A percentile compares a stretch with the other conserved stretches of the same genome.
These are phyloP conservation scores for Fibroporia radiculosa DNA, from an alignment of 768 basidiomycete genomes.

Conservation along the genomic window DNA sequence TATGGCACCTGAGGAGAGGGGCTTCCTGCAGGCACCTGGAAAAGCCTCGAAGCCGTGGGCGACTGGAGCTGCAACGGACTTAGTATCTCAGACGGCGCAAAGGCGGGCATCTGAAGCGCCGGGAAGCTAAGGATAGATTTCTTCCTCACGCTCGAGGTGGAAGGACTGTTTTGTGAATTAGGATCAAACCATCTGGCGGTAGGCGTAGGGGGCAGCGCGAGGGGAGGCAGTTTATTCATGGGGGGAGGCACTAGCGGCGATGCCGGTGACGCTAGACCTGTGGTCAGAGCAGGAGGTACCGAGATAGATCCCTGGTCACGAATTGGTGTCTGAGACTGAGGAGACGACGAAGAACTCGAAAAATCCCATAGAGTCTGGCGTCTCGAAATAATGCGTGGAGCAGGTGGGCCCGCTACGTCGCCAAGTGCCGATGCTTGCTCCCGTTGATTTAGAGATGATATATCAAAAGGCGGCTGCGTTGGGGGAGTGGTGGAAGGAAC, in stretches of 20 bases:
- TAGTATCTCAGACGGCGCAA: slow-evolving; percentile 15
- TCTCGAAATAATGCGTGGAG: slow-evolving; percentile 14
- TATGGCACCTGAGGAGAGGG: slow-evolving; percentile 4
- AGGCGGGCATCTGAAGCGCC: slow-evolving; percentile 11
- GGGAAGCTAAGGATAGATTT: slow-evolving; percentile 20
- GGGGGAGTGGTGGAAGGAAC: background rate
- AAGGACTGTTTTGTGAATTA: slow-evolving; percentile 9
- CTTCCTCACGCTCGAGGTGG: slow-evolving; percentile 6
- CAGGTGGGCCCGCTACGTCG: no score
- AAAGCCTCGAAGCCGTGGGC: slow-evolving; percentile 4
- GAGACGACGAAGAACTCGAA: slow-evolving; percentile 15
- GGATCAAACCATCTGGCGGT: slow-evolving; percentile 21
- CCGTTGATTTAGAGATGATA: no score
- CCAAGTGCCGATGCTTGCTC: no score
- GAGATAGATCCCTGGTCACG: no score
- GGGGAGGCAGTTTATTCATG: slow-evolving; percentile 15
- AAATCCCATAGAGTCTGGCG: slow-evolving; percentile 20
- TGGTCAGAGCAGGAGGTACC: no score
- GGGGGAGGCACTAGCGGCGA: slow-evolving; percentile 19
- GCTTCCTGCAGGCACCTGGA: slow-evolving; percentile 1
- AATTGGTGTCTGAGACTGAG: slow-evolving; percentile 9
- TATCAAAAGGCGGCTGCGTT: background rate
- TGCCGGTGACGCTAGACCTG: no score
- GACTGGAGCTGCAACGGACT: slow-evolving; percentile 19
- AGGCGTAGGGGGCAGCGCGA: slow-evolving; percentile 26